Evolutionary conservation across 768 basidiomycete species (phyloP).

Genomic region (Boletus coccyginus): DNA sequence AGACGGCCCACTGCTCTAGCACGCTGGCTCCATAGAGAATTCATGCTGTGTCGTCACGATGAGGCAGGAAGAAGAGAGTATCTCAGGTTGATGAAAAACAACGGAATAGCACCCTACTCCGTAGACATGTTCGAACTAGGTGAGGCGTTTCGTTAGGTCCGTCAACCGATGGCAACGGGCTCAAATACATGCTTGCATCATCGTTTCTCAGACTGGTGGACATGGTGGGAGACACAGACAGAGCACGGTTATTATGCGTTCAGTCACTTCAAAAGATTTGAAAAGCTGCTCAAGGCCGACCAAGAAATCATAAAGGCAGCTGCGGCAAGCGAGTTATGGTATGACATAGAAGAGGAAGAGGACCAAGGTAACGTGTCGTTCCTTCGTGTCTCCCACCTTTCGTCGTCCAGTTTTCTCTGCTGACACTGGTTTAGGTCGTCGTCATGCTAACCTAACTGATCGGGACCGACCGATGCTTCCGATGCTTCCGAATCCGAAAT

Average conservation of each 20-base stretch:
- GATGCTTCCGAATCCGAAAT: no score
- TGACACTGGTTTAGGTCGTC: no score
- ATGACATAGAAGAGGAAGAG: background rate
- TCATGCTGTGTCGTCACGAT: constrained; percentile 4
- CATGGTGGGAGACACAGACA: background rate
- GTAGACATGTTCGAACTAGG: background rate
- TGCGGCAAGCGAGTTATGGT: background rate
- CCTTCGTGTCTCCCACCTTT: background rate
- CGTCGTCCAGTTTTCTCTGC: no score
- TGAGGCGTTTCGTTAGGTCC: background rate
- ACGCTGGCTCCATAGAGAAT: constrained; percentile 9
- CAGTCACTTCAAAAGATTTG: background rate
- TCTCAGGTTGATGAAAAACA: background rate
- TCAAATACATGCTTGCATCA: no score
- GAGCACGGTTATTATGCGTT: background rate
- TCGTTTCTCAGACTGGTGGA: background rate
- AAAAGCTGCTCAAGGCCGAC: background rate
- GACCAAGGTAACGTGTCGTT: background rate
- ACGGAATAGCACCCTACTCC: background rate
- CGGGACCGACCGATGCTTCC: no score
- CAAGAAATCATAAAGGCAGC: background rate
- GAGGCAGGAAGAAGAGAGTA: background rate
- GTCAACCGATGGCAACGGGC: no score
- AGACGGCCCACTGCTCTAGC: background rate
- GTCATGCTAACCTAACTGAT: no score